Evolutionary conservation across 495 filamentous ascomycete genomes (phyloP).

Genomic region (Penicillium argentinense): DNA sequence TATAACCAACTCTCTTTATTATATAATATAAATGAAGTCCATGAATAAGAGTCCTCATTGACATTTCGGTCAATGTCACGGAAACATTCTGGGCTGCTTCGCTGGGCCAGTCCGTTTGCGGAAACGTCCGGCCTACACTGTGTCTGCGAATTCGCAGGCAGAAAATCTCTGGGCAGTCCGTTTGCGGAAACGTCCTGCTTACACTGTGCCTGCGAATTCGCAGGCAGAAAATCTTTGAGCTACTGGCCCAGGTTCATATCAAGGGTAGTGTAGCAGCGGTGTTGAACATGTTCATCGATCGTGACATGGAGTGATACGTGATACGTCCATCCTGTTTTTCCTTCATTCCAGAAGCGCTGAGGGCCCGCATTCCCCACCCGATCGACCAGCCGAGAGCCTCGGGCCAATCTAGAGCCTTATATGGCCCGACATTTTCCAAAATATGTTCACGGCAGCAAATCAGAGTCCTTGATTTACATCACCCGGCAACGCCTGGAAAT

Average conservation of each 20-base stretch:
- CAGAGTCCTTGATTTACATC: too few species aligned
- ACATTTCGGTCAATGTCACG: not conserved
- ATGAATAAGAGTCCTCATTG: not conserved
- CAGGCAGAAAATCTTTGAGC: not conserved
- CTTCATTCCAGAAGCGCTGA: not conserved
- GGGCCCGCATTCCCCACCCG: not conserved
- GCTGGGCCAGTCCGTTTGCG: not conserved
- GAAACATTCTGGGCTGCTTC: not conserved
- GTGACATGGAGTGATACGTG: not conserved
- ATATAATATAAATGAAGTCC: not conserved
- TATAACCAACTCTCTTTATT: not conserved
- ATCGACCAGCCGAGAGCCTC: not conserved
- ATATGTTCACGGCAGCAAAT: not conserved
- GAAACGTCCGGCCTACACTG: not conserved
- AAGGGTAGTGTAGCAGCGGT: not conserved
- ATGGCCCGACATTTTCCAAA: not conserved
- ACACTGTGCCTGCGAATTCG: not conserved
- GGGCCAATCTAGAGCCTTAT: not conserved
- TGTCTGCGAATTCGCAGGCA: not conserved
- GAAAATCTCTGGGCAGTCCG: not conserved
- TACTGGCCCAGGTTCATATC: not conserved
- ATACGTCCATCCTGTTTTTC: not conserved
- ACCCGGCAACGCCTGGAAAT: too few species aligned
- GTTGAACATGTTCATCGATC: not conserved
- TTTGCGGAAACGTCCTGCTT: not conserved